These are phyloP conservation scores for Metrosideros polymorpha DNA, from an alignment of 441 rosid genomes.

Conservation along the genomic window DNA sequence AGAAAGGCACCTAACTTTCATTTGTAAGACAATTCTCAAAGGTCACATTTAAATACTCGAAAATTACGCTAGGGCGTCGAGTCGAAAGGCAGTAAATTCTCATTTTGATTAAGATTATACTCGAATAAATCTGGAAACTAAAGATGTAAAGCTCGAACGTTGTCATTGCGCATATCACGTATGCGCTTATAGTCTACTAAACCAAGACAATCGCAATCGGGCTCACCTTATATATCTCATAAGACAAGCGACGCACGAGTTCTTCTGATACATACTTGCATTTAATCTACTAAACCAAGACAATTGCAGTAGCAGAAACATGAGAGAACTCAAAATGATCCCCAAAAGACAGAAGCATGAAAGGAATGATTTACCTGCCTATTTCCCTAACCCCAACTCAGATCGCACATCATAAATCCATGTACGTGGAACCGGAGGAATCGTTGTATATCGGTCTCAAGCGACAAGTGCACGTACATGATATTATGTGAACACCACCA, in stretches of 20 bases:
- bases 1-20: neutral
- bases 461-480: neutral
- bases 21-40: neutral
- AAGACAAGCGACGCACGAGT: too few relatives aligned
- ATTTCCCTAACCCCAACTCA: neutral
- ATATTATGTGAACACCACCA: too few relatives aligned
- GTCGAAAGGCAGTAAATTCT: neutral
- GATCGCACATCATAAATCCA: neutral
- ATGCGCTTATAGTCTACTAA: too few relatives aligned
- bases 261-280: too few relatives aligned
- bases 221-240: too few relatives aligned
- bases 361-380: neutral
- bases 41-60: neutral
- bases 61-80: neutral
- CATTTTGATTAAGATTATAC: too few relatives aligned
- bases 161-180: too few relatives aligned
- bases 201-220: too few relatives aligned
- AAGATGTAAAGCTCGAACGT: too few relatives aligned
- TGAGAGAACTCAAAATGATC: neutral
- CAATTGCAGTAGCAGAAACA: neutral
- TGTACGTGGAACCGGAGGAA: neutral
- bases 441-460: neutral
- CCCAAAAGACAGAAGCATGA: neutral
- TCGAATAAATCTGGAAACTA: too few relatives aligned
- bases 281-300: too few relatives aligned